A percentile compares a stretch with the other conserved stretches of the same genome.
These are phyloP conservation scores for Pleurotus pulmonarius DNA, from an alignment of 768 basidiomycete species.

Conservation along the genomic window DNA sequence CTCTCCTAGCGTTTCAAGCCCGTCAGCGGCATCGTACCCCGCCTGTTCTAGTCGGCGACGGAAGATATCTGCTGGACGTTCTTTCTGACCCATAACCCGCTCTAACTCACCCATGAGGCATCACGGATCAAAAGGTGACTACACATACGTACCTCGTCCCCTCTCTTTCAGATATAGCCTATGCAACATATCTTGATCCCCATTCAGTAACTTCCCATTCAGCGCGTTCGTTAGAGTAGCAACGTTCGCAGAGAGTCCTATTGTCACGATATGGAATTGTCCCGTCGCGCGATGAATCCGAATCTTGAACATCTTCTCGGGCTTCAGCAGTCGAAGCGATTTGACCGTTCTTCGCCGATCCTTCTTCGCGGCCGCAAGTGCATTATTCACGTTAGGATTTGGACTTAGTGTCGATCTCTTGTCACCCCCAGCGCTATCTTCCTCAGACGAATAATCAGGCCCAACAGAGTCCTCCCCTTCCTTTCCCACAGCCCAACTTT, in stretches of 20 bases:
- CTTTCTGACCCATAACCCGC: constrained; percentile 74
- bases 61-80: constrained; percentile 83
- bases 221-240: constrained; percentile 60
- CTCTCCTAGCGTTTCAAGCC: constrained; percentile 68
- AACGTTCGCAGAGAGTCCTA: constrained; percentile 64
- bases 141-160: constrained; percentile 55
- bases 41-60: constrained; percentile 82
- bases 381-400: neutral
- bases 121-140: neutral
- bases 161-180: constrained; percentile 73
- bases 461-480: constrained; percentile 35
- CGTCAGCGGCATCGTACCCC: constrained; percentile 82
- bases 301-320: constrained; percentile 43
- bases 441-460: constrained; percentile 39
- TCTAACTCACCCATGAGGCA: constrained; percentile 42
- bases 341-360: constrained; percentile 8
- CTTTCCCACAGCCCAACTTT: constrained; percentile 72
- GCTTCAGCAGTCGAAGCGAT: constrained; percentile 1
- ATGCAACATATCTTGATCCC: constrained; percentile 52
- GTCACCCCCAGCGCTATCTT: constrained; percentile 23
- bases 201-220: constrained; percentile 50
- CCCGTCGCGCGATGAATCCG: constrained; percentile 77
- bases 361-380: neutral
- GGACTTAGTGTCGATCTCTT: constrained; percentile 9
- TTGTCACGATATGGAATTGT: constrained; percentile 66